Evolutionary conservation across 2,329 filamentous ascomycete genomes (phyloP).

Genomic region (Cladosporium cucumerinum): DNA sequence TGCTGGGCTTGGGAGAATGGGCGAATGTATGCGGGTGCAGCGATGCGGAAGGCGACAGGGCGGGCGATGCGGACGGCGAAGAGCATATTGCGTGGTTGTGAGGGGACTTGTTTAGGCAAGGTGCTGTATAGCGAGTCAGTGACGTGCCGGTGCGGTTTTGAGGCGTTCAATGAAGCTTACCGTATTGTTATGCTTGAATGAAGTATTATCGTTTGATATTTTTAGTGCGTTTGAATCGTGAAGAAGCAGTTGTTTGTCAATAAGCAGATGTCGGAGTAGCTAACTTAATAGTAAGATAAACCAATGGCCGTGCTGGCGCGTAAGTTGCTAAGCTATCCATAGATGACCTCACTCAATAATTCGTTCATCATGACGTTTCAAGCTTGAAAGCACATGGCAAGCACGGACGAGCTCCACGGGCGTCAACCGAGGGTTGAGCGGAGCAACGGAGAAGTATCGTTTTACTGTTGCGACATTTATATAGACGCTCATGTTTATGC

Average conservation of each 20-base stretch:
- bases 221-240: neutral
- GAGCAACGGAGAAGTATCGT: neutral
- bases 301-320: constrained; percentile 5
- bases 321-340: constrained; percentile 3
- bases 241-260: neutral
- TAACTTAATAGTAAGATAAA: neutral
- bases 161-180: neutral
- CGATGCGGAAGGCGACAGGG: constrained; percentile 3
- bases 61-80: constrained; percentile 6
- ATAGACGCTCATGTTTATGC: neutral
- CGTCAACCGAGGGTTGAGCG: neutral
- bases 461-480: neutral
- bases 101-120: neutral
- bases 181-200: neutral
- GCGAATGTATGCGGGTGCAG: constrained; percentile 12
- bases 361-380: neutral
- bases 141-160: neutral
- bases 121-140: neutral
- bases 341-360: constrained; percentile 10
- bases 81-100: neutral
- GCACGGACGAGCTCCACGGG: neutral
- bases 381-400: constrained; percentile 4
- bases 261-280: neutral
- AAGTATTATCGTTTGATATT: neutral
- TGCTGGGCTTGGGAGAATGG: constrained; percentile 33